Conservation (phyloP, 2,329 filamentous ascomycete species). For the Fusarium haematococcum region DNA sequence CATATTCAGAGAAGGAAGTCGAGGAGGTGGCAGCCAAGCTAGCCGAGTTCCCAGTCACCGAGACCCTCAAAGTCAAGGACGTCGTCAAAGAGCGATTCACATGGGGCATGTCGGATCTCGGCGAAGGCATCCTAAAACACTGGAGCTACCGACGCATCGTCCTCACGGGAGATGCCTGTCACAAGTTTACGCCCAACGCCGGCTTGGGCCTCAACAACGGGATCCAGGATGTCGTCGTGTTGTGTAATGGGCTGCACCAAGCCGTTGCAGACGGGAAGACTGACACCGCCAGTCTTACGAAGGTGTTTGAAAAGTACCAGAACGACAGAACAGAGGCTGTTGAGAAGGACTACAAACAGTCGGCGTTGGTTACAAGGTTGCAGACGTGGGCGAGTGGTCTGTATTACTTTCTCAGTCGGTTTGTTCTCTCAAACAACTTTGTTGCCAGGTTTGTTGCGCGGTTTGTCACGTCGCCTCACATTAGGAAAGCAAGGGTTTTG, state of each 20-base stretch:
- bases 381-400: constrained; percentile 43
- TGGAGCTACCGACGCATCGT: constrained; percentile 47
- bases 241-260: constrained; percentile 1
- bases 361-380: constrained; percentile 34
- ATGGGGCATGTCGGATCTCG: constrained; percentile 44
- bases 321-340: constrained; percentile 23
- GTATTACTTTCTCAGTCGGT: constrained; percentile 41
- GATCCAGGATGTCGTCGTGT: background rate
- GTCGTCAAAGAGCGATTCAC: background rate
- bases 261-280: background rate
- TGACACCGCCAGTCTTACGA: background rate
- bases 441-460: constrained; percentile 9
- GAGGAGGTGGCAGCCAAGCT: background rate
- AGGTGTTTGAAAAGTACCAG: constrained; percentile 35
- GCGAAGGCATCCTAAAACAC: constrained; percentile 47
- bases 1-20: constrained; percentile 6
- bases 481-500: constrained; percentile 29
- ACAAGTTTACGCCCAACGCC: constrained; percentile 51
- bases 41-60: constrained; percentile 7
- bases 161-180: constrained; percentile 49
- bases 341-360: constrained; percentile 24
- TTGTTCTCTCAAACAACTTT: constrained; percentile 22
- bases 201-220: constrained; percentile 47
- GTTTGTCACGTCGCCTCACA: constrained; percentile 15
- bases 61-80: constrained; percentile 16